These are phyloP conservation scores for Rheum nobile DNA, from an alignment of 148 eudicot genomes.

Conservation along the genomic window DNA sequence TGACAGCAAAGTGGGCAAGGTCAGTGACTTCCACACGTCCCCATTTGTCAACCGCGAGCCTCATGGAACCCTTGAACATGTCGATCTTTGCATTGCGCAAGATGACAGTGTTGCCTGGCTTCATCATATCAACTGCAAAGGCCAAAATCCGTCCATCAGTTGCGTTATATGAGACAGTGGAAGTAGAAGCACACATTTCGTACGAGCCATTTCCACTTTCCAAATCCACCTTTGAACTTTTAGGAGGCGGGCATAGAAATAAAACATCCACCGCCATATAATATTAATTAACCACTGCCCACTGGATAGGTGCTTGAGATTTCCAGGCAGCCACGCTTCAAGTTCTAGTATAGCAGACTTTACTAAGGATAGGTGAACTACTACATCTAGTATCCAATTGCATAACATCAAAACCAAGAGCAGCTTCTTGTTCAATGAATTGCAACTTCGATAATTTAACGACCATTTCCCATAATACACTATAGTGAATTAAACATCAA, in stretches of 20 bases:
- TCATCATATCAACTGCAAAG: slow-evolving; percentile 24
- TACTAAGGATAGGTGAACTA: background rate
- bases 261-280: no score
- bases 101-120: slow-evolving; percentile 17
- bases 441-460: background rate
- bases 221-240: background rate
- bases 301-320: background rate
- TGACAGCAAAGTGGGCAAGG: slow-evolving; percentile 16
- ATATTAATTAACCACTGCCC: no score
- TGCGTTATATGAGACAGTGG: background rate
- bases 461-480: background rate
- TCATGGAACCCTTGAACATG: slow-evolving; percentile 29
- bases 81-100: slow-evolving; percentile 25
- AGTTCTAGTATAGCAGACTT: background rate
- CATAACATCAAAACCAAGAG: background rate
- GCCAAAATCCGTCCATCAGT: background rate
- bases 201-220: background rate
- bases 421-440: background rate
- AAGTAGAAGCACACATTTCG: background rate
- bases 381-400: background rate
- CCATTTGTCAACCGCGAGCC: slow-evolving; percentile 30
- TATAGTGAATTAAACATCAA: no score
- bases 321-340: background rate
- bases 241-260: background rate
- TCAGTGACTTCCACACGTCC: slow-evolving; percentile 22